These are phyloP conservation scores for Lepiota brunneoincarnata DNA, from an alignment of 768 basidiomycete species.

Conservation along the genomic window DNA sequence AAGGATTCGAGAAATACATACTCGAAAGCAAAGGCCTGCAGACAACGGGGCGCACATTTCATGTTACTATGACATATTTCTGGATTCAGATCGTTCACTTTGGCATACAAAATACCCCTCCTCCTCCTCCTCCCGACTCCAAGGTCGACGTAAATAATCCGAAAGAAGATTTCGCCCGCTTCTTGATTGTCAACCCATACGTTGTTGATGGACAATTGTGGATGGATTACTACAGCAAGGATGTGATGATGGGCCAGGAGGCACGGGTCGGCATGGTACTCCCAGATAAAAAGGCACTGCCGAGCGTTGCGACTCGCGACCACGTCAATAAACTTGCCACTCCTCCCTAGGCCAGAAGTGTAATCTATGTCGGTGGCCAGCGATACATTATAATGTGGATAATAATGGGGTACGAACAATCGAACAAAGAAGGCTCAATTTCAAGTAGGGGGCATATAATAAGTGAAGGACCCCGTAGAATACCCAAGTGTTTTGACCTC, in stretches of 20 bases:
- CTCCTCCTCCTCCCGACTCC: slow-evolving; percentile 11
- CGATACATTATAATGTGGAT: too few species aligned
- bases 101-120: slow-evolving; percentile 36
- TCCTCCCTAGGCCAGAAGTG: too few species aligned
- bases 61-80: slow-evolving; percentile 49
- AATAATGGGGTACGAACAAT: too few species aligned
- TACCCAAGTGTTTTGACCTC: too few species aligned
- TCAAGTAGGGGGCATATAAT: too few species aligned
- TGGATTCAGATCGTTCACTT: slow-evolving; percentile 51
- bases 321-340: background rate
- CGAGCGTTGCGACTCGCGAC: slow-evolving; percentile 36
- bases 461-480: too few species aligned
- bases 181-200: slow-evolving; percentile 38
- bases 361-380: too few species aligned
- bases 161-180: slow-evolving; percentile 30
- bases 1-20: slow-evolving; percentile 39
- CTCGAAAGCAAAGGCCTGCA: slow-evolving; percentile 29
- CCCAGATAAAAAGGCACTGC: slow-evolving; percentile 42
- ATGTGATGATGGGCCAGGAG: slow-evolving; percentile 38
- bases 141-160: background rate
- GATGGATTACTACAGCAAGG: slow-evolving; percentile 42
- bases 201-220: slow-evolving; percentile 39
- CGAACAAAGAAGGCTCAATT: too few species aligned
- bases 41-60: slow-evolving; percentile 35
- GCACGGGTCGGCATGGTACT: slow-evolving; percentile 41